phyloP scores from a whole-genome alignment of 495 filamentous ascomycete species.

The Podospora didyma region DNA sequence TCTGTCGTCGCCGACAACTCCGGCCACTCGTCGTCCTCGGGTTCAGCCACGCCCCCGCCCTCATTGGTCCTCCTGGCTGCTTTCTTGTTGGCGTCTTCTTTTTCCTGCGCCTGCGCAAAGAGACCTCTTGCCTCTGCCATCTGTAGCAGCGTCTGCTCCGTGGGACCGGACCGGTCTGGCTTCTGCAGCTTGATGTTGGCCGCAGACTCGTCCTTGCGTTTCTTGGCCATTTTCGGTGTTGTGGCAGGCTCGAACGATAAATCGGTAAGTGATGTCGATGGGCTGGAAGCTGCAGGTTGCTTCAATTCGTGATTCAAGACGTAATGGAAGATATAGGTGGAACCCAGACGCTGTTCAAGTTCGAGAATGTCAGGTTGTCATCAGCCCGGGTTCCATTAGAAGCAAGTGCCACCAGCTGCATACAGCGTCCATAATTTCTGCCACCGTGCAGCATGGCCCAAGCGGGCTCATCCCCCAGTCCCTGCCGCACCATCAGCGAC shows the following conservation, averaged over 20 bases:
- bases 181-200: conserved; percentile 53
- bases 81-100: conserved; percentile 23
- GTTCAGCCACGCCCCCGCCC: conserved; percentile 21
- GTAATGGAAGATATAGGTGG: neutral
- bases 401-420: too few species aligned
- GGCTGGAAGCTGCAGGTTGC: neutral
- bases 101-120: conserved; percentile 39
- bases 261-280: neutral
- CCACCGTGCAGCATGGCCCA: too few species aligned
- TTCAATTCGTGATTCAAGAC: neutral
- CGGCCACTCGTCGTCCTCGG: conserved; percentile 24
- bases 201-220: conserved; percentile 44
- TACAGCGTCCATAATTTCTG: too few species aligned
- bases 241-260: neutral
- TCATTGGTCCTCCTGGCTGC: conserved; percentile 25
- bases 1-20: conserved; percentile 41
- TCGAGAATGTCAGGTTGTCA: too few species aligned
- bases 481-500: too few species aligned
- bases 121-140: conserved; percentile 57
- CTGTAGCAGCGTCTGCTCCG: conserved; percentile 58
- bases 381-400: too few species aligned
- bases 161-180: conserved; percentile 53
- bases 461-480: too few species aligned
- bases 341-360: neutral
- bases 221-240: conserved; percentile 35